These are phyloP conservation scores for Puccinia brachypodii DNA, from an alignment of 1,284 basidiomycete species.

Conservation along the genomic window DNA sequence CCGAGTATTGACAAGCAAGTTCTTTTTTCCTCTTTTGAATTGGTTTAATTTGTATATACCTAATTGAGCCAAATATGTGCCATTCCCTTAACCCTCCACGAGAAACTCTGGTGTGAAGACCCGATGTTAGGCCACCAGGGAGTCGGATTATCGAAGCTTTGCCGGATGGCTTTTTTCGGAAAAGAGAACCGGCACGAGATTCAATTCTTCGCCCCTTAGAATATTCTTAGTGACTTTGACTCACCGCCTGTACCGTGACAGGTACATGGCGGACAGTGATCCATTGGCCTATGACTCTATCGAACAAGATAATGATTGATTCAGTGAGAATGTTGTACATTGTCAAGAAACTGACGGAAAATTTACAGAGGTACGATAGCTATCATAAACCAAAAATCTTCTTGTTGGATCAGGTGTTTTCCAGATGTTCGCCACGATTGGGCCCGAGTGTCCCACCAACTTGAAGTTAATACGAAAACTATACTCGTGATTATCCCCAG, in stretches of 20 bases:
- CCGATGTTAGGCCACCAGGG: slow-evolving; percentile 45
- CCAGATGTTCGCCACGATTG: slow-evolving; percentile 16
- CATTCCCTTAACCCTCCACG: slow-evolving; percentile 41
- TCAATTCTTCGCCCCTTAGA: too few species aligned
- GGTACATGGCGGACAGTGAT: slow-evolving; percentile 36
- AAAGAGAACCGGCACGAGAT: background rate
- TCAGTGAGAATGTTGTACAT: background rate
- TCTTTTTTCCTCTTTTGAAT: background rate
- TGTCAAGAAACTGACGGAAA: background rate
- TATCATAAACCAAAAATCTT: slow-evolving; percentile 31
- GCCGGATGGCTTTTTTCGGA: slow-evolving; percentile 15
- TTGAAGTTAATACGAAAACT: background rate
- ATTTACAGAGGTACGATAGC: slow-evolving; percentile 26
- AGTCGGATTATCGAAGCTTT: slow-evolving; percentile 34
- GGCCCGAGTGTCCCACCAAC: slow-evolving; percentile 15
- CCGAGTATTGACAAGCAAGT: too few species aligned
- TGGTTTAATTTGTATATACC: slow-evolving; percentile 22
- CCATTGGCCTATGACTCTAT: slow-evolving; percentile 27
- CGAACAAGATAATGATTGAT: too few species aligned
- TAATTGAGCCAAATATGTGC: slow-evolving; percentile 48
- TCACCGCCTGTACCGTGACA: slow-evolving; percentile 23
- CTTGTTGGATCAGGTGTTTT: background rate
- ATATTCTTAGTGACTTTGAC: background rate
- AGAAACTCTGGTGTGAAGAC: slow-evolving; percentile 45
- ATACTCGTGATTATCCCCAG: slow-evolving; percentile 33